Conservation (phyloP, 306 rosid species). For the Carpinus fangiana region DNA sequence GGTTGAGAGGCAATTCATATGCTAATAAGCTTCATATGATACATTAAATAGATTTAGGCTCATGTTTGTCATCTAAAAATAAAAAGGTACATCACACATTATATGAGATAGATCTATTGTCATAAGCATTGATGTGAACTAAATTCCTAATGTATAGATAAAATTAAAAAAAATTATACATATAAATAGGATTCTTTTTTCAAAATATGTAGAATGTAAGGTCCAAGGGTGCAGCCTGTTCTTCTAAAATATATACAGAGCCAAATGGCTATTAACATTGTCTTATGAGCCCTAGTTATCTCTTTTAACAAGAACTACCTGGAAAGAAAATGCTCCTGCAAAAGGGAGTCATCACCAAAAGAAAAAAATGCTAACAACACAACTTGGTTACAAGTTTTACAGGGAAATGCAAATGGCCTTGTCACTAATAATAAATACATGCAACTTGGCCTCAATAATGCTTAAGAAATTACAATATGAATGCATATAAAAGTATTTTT, state of each 20-base stretch:
- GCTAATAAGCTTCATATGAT: slow-evolving; percentile 1
- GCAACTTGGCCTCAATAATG: neutral
- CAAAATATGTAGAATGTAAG: neutral
- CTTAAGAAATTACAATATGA: neutral
- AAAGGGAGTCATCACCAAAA: neutral
- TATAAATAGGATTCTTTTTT: neutral
- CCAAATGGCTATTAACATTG: neutral
- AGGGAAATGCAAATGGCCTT: neutral
- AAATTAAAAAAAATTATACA: neutral
- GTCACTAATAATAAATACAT: neutral
- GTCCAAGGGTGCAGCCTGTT: neutral
- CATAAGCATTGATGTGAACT: neutral
- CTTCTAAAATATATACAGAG: neutral
- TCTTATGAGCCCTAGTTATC: neutral
- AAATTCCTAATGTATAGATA: neutral
- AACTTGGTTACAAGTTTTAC: neutral
- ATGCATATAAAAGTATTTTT: neutral
- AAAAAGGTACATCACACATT: neutral
- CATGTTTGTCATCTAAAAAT: neutral
- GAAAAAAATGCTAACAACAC: neutral
- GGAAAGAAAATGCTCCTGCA: neutral
- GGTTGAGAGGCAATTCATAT: slow-evolving; percentile 20
- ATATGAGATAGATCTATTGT: neutral
- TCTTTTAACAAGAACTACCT: neutral
- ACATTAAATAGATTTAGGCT: neutral